Evolutionary conservation across 345 rosid genomes (phyloP), one percentile per base, ranked within the genome.

Genomic region (Aquilaria sinensis): DNA sequence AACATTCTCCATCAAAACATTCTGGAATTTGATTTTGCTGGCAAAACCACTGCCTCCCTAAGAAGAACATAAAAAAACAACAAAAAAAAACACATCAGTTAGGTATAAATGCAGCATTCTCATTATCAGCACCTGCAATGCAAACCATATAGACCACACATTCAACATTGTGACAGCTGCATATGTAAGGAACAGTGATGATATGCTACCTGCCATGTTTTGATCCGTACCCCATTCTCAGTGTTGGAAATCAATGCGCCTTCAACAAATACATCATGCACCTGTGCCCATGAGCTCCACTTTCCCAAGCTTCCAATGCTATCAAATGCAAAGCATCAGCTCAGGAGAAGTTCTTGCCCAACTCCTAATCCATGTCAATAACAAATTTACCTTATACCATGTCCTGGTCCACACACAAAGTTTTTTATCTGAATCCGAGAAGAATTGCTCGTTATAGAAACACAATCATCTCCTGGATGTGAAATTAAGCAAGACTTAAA

Each of bases 241-340:
- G 97, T 86, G 78, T 83, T 74, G 66, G 82, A 86, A 32, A 90
- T 69, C 53, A 74, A 73, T 9, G 85, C 97, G 63, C 83, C 75
- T 61, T 86, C 82, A 53, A 90, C 85, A 29, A 64, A 52, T 56
- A 93, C 63, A 67, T 88, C 78, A 31, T 41, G 74, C 68, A 93
- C 91, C 58, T 70, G 69, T 45, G 82, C 75, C 77, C 76, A 73
- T 6, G 96, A 77, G 71, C 83, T 71, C 1, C 75, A 75, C 71
- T 88, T 88, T 63, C 98, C 98, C 79, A 90, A 52, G 85, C 99
- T 90, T 67, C 97, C 97, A 56, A 90, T 88, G 74, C 97, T 88
- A 71, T 66, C 71, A 30, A 52, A 61, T 41, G 54, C 6, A 57
- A 7, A 63, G 31, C 23, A 51, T 37, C 43, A 10, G 49, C 47